Conservation (phyloP, 495 filamentous ascomycete species). For the Cercophora sp. region DNA sequence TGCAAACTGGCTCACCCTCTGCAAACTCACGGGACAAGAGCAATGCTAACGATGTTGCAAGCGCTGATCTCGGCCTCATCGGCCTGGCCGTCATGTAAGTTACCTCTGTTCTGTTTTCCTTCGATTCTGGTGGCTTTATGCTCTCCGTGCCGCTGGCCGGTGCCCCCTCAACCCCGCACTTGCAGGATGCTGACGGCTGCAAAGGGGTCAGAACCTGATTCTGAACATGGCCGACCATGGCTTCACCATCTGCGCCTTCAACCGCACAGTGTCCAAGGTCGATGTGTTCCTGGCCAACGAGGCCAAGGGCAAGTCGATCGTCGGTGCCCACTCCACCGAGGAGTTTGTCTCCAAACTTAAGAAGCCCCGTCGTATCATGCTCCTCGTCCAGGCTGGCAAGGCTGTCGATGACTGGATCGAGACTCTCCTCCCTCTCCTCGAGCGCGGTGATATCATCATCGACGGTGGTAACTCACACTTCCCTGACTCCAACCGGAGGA, state of each 20-base stretch:
- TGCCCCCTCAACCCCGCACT: no score
- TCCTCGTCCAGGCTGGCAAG: conserved; percentile 96
- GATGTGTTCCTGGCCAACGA: conserved; percentile 92
- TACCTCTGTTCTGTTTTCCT: conserved; percentile 7
- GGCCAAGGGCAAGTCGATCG: conserved; percentile 89
- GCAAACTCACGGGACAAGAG: conserved; percentile 25
- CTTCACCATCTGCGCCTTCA: conserved; percentile 94
- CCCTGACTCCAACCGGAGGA: conserved; percentile 96
- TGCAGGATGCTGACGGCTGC: no score
- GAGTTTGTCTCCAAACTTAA: conserved; percentile 96
- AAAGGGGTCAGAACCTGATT: conserved; percentile 88
- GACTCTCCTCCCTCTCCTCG: conserved; percentile 81
- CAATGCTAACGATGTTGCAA: conserved; percentile 49
- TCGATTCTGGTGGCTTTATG: neutral
- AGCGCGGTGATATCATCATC: conserved; percentile 96
- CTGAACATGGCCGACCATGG: conserved; percentile 95
- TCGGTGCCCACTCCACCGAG: conserved; percentile 89
- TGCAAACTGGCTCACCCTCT: conserved; percentile 34
- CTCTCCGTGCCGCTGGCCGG: conserved; percentile 3
- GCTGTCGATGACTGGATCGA: conserved; percentile 98
- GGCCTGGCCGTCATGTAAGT: conserved; percentile 96
- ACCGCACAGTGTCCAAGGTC: conserved; percentile 96
- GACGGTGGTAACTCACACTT: conserved; percentile 99
- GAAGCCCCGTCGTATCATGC: conserved; percentile 92
- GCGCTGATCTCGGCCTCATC: conserved; percentile 95